Evolutionary conservation across 1,284 basidiomycete species (phyloP).

Genomic region (Boletus calvinii): DNA sequence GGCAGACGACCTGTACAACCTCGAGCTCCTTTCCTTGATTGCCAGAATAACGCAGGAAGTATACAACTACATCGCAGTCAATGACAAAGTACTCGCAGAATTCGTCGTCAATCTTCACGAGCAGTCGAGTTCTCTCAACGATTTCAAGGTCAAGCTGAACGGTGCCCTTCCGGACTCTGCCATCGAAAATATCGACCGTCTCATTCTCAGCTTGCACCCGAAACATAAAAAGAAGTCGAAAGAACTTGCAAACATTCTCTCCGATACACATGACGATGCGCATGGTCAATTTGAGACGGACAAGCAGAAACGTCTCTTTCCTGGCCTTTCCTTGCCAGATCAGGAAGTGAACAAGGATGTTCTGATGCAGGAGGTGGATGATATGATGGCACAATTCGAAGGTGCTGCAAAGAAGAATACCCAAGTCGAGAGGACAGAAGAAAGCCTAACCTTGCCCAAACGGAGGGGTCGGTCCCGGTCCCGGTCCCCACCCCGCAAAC

Average conservation of each 20-base stretch:
- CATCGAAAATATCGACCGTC: conserved; percentile 89
- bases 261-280: conserved; percentile 32
- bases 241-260: conserved; percentile 45
- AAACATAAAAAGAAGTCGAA: conserved; percentile 84
- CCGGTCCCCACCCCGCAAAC: conserved; percentile 45
- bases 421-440: conserved; percentile 45
- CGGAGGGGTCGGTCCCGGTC: conserved; percentile 49
- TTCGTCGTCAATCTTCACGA: conserved; percentile 94
- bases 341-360: conserved; percentile 67
- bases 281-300: conserved; percentile 60
- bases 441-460: conserved; percentile 56
- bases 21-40: conserved; percentile 88
- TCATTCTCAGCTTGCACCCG: conserved; percentile 93
- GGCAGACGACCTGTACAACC: conserved; percentile 83
- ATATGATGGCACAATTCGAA: conserved; percentile 80
- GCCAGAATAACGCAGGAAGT: conserved; percentile 90
- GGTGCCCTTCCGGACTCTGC: conserved; percentile 90
- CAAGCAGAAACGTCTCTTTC: conserved; percentile 83
- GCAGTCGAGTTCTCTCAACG: conserved; percentile 67
- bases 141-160: conserved; percentile 83
- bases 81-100: conserved; percentile 92
- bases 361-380: conserved; percentile 79
- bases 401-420: conserved; percentile 63
- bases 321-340: conserved; percentile 87
- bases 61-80: conserved; percentile 79